phyloP scores from a whole-genome alignment of 805 yeast species.

The Jamesozyma lodderae region DNA sequence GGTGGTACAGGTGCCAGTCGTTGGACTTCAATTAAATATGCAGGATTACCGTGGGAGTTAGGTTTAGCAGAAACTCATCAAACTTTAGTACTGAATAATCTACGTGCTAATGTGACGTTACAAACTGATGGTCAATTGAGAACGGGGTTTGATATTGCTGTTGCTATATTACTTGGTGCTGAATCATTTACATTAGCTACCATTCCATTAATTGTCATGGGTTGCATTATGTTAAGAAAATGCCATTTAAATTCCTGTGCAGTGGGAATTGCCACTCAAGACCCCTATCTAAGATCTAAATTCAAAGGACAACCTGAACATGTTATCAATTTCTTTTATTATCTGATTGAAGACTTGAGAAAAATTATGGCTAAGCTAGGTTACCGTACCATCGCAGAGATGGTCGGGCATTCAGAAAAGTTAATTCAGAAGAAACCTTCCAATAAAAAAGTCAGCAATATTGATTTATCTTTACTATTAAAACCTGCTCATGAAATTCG shows the following conservation, averaged over 20 bases:
- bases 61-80: constrained; percentile 98
- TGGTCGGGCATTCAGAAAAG: constrained; percentile 96
- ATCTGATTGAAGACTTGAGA: constrained; percentile 86
- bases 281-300: constrained; percentile 84
- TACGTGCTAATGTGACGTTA: constrained; percentile 89
- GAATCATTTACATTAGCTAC: constrained; percentile 99
- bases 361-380: constrained; percentile 91
- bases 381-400: constrained; percentile 81
- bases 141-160: constrained; percentile 93
- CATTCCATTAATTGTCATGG: constrained; percentile 93
- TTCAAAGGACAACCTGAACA: constrained; percentile 97
- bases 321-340: constrained; percentile 94
- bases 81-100: constrained; percentile 88
- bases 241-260: constrained; percentile 94
- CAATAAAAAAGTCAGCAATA: constrained; percentile 70
- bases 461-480: constrained; percentile 85
- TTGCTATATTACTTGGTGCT: constrained; percentile 94
- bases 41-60: constrained; percentile 98
- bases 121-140: constrained; percentile 98
- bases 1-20: constrained; percentile 99
- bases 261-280: constrained; percentile 98
- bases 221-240: constrained; percentile 93
- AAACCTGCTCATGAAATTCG: constrained; percentile 95
- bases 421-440: constrained; percentile 79
- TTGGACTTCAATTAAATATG: constrained; percentile 93